Base-by-base conservation (phyloP, 768 basidiomycete genomes). In the Boletus rufocinnamomeus region DNA sequence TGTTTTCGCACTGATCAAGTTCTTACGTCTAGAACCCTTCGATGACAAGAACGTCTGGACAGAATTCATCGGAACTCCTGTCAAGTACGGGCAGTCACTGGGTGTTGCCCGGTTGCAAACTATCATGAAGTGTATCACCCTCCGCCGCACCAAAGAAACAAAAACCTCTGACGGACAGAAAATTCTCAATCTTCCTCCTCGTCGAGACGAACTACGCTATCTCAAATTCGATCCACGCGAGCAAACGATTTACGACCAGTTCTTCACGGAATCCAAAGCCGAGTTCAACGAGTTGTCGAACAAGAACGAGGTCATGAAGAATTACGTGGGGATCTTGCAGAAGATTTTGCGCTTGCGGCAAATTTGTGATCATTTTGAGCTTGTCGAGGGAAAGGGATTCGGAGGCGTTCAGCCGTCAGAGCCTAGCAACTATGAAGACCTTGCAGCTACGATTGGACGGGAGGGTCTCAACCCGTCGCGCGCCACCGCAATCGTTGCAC, bases 221-320 rank as follows among this genome's bases (percentile, higher is more conserved):
- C 86, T 99, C 66, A 85, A 89, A 70, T 89, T 99, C 63, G 87
- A 90, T 68, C 74, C 82, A 27, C 82, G 87, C 64, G 97, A 99
- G 69, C 84, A 90, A 66, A 81, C 76, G 34, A 87, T 97, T 52
- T 99, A 99, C 74, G 84, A 95, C 66, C 85, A 84, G 53, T 94
- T 94, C 73, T 95, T 93, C 76, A 81, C 80, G 56, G 91, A 93
- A 68, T 94, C 92, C 54, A 95, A 94, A 75, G 89, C 91, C 48
- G 91, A 95, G 74, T 98, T 98, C 72, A 86, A 85, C 60, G 87
- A 92, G 68, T 79, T 98, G 63, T 85, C 89, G 32, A 80, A 86
- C 73, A 92, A 89, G 74, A 93, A 95, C 66, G 90, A 94, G 72
- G 89, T 97, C 53, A 92, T 95, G 88, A 97, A 97, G 83, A 98